Evolutionary conservation across 495 filamentous ascomycete species (phyloP).

Genomic region (Clavariopsis aquatica): DNA sequence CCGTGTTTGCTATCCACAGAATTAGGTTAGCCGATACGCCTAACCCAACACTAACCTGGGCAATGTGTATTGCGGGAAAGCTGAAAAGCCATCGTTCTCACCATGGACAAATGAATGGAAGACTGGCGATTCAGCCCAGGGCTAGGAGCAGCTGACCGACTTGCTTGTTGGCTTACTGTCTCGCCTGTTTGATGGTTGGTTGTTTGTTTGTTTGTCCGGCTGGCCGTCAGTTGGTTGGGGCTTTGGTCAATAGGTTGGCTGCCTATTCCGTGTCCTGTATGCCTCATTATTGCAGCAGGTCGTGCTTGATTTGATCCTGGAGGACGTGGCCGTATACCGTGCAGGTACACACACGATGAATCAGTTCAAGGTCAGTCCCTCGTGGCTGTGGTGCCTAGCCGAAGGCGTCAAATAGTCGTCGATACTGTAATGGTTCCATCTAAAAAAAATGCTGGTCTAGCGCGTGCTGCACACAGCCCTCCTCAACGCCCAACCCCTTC

Average conservation of each 20-base stretch:
- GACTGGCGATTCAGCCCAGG: conserved; percentile 24
- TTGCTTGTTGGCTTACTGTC: neutral
- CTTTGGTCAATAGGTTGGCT: neutral
- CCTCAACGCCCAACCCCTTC: neutral
- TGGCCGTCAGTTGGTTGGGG: neutral
- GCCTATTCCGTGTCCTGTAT: neutral
- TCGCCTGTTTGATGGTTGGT: neutral
- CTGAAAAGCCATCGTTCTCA: neutral
- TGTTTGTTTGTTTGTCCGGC: neutral
- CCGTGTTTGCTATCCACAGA: neutral
- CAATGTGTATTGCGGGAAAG: too few species aligned
- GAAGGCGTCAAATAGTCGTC: neutral
- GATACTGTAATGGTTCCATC: too few species aligned
- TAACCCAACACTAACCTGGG: too few species aligned
- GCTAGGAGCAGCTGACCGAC: neutral
- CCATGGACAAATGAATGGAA: neutral
- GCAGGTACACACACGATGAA: neutral
- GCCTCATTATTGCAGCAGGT: too few species aligned
- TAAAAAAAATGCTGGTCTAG: too few species aligned
- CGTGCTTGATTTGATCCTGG: too few species aligned
- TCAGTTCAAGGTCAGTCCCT: conserved; percentile 1
- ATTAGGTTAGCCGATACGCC: too few species aligned
- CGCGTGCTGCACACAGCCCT: neutral
- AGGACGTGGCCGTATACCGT: conserved; percentile 2
- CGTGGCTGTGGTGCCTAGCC: neutral